Evolutionary conservation across 306 rosid species (phyloP).

Genomic region (Dalbergia cochinchinensis): DNA sequence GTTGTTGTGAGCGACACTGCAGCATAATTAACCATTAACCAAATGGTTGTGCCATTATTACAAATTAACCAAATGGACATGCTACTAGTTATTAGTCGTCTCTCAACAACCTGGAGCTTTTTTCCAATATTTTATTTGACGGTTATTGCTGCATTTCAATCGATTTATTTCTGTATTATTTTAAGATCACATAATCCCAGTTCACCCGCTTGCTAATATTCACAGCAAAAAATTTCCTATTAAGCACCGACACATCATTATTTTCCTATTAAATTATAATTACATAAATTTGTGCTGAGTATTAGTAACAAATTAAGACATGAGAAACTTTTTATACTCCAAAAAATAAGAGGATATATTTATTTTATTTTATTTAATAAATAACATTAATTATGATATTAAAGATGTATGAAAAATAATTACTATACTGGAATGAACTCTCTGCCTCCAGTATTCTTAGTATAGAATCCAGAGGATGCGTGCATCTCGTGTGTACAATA

Average conservation of each 20-base stretch:
- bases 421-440: no score
- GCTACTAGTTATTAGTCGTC: neutral
- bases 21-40: neutral
- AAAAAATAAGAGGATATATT: no score
- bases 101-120: neutral
- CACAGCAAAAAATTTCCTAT: no score
- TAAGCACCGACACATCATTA: slow-evolving; percentile 3
- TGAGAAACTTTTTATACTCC: no score
- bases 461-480: neutral
- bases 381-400: no score
- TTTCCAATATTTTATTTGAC: neutral
- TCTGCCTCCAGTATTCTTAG: no score
- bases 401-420: no score
- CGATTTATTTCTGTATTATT: neutral
- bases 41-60: neutral
- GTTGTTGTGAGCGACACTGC: neutral
- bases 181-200: neutral
- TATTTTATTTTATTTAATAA: no score
- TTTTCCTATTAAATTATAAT: neutral
- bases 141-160: neutral
- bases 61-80: neutral
- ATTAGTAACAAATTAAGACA: no score
- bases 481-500: slow-evolving; percentile 34
- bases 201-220: neutral
- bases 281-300: neutral